Conservation (phyloP, 148 eudicot species). For the Fagopyrum tataricum region DNA sequence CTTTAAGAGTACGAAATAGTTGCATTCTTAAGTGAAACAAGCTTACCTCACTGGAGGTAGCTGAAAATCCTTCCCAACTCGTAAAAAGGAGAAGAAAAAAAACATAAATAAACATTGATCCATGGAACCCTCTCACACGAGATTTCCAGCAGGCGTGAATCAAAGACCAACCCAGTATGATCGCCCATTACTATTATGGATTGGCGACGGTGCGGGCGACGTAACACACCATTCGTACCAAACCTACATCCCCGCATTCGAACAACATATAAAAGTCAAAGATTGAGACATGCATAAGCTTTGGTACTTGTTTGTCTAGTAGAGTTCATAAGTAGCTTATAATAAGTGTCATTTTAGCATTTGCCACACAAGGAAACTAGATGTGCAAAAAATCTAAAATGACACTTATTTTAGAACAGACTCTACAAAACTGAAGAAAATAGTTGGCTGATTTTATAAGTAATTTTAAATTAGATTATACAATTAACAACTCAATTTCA, state of each 20-base stretch:
- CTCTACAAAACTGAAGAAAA: too few species aligned
- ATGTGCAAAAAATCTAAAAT: not conserved
- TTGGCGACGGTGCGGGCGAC: constrained; percentile 54
- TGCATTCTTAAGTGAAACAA: not conserved
- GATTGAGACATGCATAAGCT: not conserved
- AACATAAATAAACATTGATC: not conserved
- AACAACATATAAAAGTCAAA: too few species aligned
- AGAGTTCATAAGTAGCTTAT: not conserved
- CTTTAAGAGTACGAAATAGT: not conserved
- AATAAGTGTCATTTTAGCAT: not conserved
- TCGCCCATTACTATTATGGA: constrained; percentile 86
- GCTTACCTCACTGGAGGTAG: not conserved
- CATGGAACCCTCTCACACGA: not conserved
- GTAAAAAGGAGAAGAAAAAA: not conserved
- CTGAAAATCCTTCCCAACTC: not conserved
- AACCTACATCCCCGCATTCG: constrained; percentile 38
- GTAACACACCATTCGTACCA: constrained; percentile 96
- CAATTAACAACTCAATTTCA: not conserved
- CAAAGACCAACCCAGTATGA: constrained; percentile 96
- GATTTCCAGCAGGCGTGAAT: not conserved
- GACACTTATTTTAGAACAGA: not conserved
- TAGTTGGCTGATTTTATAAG: too few species aligned
- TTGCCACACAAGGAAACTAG: too few species aligned
- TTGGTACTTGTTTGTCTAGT: not conserved
- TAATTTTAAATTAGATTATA: not conserved